Conservation (phyloP, 805 yeast genomes). For the Candida maris region DNA sequence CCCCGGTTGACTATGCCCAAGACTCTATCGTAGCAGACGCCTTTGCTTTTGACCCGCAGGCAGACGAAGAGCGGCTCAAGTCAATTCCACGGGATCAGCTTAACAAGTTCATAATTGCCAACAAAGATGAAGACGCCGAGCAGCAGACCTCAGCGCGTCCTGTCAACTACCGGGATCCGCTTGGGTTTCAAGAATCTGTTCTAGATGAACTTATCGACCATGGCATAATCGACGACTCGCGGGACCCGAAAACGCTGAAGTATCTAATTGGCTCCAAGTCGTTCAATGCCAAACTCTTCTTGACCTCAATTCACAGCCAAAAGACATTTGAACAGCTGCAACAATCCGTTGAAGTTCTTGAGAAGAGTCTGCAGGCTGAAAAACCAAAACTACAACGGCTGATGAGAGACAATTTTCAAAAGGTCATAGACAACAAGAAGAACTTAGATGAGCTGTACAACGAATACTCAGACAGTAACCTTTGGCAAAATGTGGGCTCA, state of each 20-base stretch:
- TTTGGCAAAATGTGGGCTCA: slow-evolving; percentile 15
- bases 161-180: slow-evolving; percentile 41
- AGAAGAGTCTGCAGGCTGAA: slow-evolving; percentile 45
- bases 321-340: slow-evolving; percentile 51
- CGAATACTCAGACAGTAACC: slow-evolving; percentile 40
- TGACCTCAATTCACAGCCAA: slow-evolving; percentile 52
- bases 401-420: slow-evolving; percentile 57
- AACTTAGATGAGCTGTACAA: slow-evolving; percentile 56
- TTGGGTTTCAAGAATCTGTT: slow-evolving; percentile 49
- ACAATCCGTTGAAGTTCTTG: slow-evolving; percentile 45
- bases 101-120: slow-evolving; percentile 15
- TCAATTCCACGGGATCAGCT: slow-evolving; percentile 24
- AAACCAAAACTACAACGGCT: slow-evolving; percentile 47
- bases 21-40: slow-evolving; percentile 20
- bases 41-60: slow-evolving; percentile 8
- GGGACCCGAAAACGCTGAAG: slow-evolving; percentile 35
- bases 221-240: slow-evolving; percentile 36
- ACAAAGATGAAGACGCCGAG: slow-evolving; percentile 16
- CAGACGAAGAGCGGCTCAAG: slow-evolving; percentile 11
- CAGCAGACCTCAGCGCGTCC: background rate
- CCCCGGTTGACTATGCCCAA: slow-evolving; percentile 33
- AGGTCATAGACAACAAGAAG: slow-evolving; percentile 63
- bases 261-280: slow-evolving; percentile 53
- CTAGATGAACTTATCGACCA: slow-evolving; percentile 38
- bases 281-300: slow-evolving; percentile 54